Conservation (phyloP, 352 stramenopile genomes). For the Phytopythium litorale region DNA sequence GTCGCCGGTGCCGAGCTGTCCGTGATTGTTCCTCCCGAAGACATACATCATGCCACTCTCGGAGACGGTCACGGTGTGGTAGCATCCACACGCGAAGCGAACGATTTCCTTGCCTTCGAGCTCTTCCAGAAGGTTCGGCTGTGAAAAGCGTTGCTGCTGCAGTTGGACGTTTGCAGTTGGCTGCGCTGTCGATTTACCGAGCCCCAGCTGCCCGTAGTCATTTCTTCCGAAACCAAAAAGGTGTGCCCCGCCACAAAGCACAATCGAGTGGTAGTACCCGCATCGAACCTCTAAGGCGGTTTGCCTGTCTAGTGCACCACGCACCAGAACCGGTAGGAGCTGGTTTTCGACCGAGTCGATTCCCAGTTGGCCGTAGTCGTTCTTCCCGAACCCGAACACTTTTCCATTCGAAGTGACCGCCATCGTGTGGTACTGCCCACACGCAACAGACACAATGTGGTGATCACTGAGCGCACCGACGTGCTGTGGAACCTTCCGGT, state of each 20-base stretch:
- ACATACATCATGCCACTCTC: conserved; percentile 91
- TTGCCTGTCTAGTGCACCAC: conserved; percentile 57
- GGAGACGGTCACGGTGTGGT: conserved; percentile 87
- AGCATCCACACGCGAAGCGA: conserved; percentile 87
- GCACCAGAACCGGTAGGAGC: conserved; percentile 45
- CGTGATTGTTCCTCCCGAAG: conserved; percentile 94
- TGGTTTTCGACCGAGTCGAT: conserved; percentile 74
- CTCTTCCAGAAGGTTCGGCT: conserved; percentile 53
- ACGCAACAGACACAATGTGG: conserved; percentile 73
- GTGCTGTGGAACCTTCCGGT: conserved; percentile 80
- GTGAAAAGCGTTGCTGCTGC: conserved; percentile 64
- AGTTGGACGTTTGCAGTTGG: conserved; percentile 49
- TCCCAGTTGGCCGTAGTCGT: conserved; percentile 92
- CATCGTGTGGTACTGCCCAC: conserved; percentile 91
- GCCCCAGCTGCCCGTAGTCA: conserved; percentile 92
- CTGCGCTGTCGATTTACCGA: conserved; percentile 45
- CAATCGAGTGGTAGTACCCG: conserved; percentile 92
- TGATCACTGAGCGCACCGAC: conserved; percentile 63
- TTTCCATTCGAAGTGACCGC: conserved; percentile 64
- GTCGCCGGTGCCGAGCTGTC: conserved; percentile 90
- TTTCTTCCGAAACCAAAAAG: conserved; percentile 90
- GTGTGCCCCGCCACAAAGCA: conserved; percentile 59
- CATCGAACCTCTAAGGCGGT: conserved; percentile 77
- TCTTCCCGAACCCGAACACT: conserved; percentile 89
- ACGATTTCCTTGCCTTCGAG: conserved; percentile 84